Conservation (phyloP, 2,329 filamentous ascomycete species). For the Fonsecaea pugnacius region DNA sequence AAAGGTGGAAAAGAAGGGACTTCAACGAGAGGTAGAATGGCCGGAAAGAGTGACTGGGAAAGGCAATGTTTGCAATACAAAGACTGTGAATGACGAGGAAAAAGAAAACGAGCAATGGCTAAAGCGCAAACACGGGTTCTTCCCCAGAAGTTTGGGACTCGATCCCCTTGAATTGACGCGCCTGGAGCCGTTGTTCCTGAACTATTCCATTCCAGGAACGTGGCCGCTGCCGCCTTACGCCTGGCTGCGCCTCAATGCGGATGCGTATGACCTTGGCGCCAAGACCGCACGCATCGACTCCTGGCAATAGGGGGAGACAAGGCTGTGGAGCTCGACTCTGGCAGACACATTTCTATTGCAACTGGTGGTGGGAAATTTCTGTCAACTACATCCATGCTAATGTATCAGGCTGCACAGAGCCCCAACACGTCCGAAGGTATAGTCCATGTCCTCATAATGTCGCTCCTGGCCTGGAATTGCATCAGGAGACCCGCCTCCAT, state of each 20-base stretch:
- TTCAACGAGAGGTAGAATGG: background rate
- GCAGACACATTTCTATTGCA: background rate
- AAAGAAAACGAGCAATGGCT: background rate
- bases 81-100: background rate
- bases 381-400: background rate
- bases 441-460: conserved; percentile 16
- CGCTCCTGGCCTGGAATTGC: conserved; percentile 20
- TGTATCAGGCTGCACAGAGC: conserved; percentile 2
- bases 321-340: background rate
- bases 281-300: background rate
- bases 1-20: conserved; percentile 20
- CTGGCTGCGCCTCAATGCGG: background rate
- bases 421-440: conserved; percentile 15
- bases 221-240: background rate
- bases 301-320: background rate
- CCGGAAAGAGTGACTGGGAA: conserved; percentile 18
- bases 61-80: background rate
- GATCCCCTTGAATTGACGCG: background rate
- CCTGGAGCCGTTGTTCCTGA: background rate
- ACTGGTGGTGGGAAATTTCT: background rate
- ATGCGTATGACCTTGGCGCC: background rate
- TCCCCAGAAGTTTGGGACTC: background rate
- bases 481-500: conserved; percentile 40
- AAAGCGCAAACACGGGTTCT: background rate
- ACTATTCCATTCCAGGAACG: background rate